A percentile compares a stretch with the other conserved stretches of the same genome.
These are phyloP conservation scores for Mycena belliarum DNA, from an alignment of 768 basidiomycete genomes.

Conservation along the genomic window DNA sequence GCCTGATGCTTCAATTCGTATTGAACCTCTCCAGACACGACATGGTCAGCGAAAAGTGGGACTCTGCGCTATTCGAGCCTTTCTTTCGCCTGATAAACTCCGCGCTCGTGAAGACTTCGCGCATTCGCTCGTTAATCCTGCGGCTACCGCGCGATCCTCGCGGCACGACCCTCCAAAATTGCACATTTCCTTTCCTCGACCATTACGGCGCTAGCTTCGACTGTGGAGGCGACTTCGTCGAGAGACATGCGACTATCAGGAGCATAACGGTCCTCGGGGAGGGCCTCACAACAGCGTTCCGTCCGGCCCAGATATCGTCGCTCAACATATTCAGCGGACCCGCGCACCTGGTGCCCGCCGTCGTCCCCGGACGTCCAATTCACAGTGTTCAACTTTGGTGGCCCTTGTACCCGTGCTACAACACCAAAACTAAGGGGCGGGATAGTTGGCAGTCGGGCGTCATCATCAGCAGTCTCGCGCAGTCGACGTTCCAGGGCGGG, in stretches of 20 bases:
- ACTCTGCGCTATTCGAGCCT: neutral
- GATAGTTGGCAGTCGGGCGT: neutral
- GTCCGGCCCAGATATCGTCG: neutral
- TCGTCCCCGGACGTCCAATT: neutral
- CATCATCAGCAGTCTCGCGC: neutral
- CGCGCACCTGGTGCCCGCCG: neutral
- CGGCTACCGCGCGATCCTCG: neutral
- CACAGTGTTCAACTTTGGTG: neutral
- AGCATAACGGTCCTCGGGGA: slow-evolving; percentile 3
- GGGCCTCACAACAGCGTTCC: neutral
- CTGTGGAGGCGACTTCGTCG: neutral
- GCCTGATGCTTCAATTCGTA: too few species aligned
- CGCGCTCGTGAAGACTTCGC: neutral
- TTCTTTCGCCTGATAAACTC: neutral
- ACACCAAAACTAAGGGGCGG: neutral
- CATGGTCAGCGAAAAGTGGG: neutral
- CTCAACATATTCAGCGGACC: slow-evolving; percentile 4
- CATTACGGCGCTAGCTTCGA: neutral
- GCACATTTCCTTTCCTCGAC: neutral
- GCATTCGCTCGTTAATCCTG: neutral
- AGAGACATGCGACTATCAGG: neutral
- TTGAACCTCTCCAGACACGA: neutral
- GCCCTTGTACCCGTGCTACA: neutral
- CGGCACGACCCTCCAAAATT: neutral
- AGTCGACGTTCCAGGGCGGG: neutral